Conservation (phyloP, 1,284 basidiomycete genomes). For the Hortiboletus rubellus region DNA sequence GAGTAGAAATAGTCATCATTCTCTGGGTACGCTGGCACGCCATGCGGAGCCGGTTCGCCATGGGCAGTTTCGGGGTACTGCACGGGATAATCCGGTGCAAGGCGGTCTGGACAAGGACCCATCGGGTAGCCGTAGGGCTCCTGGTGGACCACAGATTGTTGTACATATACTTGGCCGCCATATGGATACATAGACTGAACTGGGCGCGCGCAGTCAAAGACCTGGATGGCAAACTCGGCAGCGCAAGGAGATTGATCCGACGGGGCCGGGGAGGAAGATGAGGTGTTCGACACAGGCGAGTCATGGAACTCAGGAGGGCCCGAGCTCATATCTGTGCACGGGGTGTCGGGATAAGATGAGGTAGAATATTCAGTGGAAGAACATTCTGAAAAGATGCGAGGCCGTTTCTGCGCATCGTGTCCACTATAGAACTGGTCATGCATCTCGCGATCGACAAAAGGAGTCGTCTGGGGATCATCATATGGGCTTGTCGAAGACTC, state of each 20-base stretch:
- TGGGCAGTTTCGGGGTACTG: conserved; percentile 13
- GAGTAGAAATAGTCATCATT: conserved; percentile 15
- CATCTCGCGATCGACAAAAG: conserved; percentile 10
- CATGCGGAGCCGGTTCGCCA: conserved; percentile 16
- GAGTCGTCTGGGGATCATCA: conserved; percentile 12
- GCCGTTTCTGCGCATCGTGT: conserved; percentile 17
- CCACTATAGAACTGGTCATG: conserved; percentile 7
- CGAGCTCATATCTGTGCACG: conserved; percentile 18
- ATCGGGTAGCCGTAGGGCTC: conserved; percentile 13
- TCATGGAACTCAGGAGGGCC: conserved; percentile 18
- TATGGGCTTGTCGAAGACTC: conserved; percentile 10
- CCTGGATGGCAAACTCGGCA: conserved; percentile 10
- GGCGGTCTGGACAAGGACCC: conserved; percentile 17
- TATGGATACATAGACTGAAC: conserved; percentile 10
- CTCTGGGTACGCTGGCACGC: conserved; percentile 14
- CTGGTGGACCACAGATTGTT: conserved; percentile 10
- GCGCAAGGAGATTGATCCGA: conserved; percentile 27
- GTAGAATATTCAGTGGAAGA: conserved; percentile 6
- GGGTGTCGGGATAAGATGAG: conserved; percentile 9
- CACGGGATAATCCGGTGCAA: conserved; percentile 12
- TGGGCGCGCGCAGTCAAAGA: conserved; percentile 2
- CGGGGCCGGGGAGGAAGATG: conserved; percentile 25
- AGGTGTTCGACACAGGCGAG: conserved; percentile 22
- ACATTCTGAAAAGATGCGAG: conserved; percentile 13
- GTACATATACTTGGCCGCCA: conserved; percentile 5